Base-by-base conservation (phyloP, 805 yeast species). In the Candida stauntonica region DNA sequence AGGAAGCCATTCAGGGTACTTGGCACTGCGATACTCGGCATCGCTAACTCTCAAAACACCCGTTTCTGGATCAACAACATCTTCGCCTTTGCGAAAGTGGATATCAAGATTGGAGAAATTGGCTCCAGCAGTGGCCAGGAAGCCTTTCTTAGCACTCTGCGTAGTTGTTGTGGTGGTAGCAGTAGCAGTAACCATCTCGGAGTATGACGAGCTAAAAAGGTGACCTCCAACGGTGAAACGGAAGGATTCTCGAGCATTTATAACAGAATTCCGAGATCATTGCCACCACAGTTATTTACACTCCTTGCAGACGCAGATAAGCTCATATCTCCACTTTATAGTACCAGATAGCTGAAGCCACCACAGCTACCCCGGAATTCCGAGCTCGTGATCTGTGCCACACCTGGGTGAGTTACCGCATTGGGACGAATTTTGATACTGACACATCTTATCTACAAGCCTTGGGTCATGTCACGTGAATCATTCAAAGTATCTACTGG, bases 1-100 rank as follows among this genome's bases (percentile, higher is more conserved):
- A 13, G 87, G 87, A 33, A 79, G 66, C 63, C 74, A 81, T 9
- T 73, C 79, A 3, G 82, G 81, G 57, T 64, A 70, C 33, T 50
- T 36, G 7, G 66, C 48, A 5, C 31, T 39, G 29, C 67, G 59
- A 44, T 64, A 63, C 30, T 60, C 66, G 32, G 60, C 58, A 47
- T 67, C 68, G 33, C 73, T 62, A 14, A 73, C 72, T 18, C 58
- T 55, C 41, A 70, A 62, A 13, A 72, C 62, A 11, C 81, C 81
- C 21, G 74, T 70, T 17, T 55, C 54, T 12, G 46, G 39, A 35
- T 65, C 70, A 29, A 71, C 57, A 35, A 70, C 70, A 49, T 75
- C 81, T 34, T 68, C 67, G 9, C 69, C 79, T 43, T 70, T 64
- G 48, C 68, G 63, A 57, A 72, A 75, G 55, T 76, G 81, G 42